Evolutionary conservation across 2,329 filamentous ascomycete genomes (phyloP).

Genomic region (Aulographum hederae): DNA sequence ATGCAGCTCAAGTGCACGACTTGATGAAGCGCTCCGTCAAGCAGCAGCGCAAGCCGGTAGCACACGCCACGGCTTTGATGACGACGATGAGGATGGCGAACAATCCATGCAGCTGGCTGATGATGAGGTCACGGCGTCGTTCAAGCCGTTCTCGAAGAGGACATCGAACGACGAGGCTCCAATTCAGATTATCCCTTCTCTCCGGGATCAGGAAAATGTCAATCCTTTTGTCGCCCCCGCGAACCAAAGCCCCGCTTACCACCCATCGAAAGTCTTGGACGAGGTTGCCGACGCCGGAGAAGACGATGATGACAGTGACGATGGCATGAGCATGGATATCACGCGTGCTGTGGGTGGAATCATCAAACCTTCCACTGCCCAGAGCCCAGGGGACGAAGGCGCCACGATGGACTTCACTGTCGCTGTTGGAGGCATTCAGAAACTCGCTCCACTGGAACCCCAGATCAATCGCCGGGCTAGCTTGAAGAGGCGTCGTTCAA

Average conservation of each 20-base stretch:
- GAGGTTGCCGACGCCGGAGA: too few species aligned
- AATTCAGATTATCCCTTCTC: slow-evolving; percentile 11
- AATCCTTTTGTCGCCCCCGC: background rate
- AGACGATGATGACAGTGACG: slow-evolving; percentile 27
- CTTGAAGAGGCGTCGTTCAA: slow-evolving; percentile 4
- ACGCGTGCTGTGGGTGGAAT: slow-evolving; percentile 72
- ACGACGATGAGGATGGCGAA: slow-evolving; percentile 31
- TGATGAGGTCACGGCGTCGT: slow-evolving; percentile 57
- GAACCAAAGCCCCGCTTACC: slow-evolving; percentile 7
- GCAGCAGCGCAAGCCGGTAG: slow-evolving; percentile 62
- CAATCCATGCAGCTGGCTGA: slow-evolving; percentile 35
- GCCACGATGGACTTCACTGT: slow-evolving; percentile 22
- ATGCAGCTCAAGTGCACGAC: slow-evolving; percentile 49
- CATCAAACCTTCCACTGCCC: slow-evolving; percentile 19
- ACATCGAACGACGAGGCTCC: slow-evolving; percentile 1
- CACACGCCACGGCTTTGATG: slow-evolving; percentile 42
- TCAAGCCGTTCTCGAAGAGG: slow-evolving; percentile 17
- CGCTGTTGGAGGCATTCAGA: slow-evolving; percentile 13
- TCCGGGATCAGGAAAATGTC: slow-evolving; percentile 29
- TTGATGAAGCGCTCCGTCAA: slow-evolving; percentile 62
- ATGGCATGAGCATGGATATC: slow-evolving; percentile 87
- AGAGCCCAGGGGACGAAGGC: slow-evolving; percentile 10
- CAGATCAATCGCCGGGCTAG: slow-evolving; percentile 1
- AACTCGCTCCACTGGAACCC: slow-evolving; percentile 1
- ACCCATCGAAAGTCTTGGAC: too few species aligned